Evolutionary conservation across 495 filamentous ascomycete species (phyloP), one percentile per base, ranked within the genome.

Genomic region (Amorphotheca resinae): DNA sequence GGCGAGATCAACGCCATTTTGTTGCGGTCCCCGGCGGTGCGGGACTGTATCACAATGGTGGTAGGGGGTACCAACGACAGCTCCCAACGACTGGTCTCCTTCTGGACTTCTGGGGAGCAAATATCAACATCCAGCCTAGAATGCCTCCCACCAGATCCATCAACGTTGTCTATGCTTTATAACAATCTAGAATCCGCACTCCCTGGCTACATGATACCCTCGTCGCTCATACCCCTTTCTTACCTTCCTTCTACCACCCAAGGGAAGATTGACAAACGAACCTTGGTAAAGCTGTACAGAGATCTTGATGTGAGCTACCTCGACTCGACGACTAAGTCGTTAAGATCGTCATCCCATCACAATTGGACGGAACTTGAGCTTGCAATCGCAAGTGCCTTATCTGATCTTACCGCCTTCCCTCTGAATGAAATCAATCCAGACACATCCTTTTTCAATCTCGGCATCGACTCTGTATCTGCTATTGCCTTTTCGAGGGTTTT

Each of bases 391-490:
- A 38, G 55, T 2, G 57, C 66, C 4, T 64, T 88, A 31, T 59
- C 60, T 1, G 38, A 68, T 33, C 59, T 80, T 28, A 60, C 73
- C 14, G 54, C 63, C 9, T 56, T 70, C 0, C 54, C 74, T 2
- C 34, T 61, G 1, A 35, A 49, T 3, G 57, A 59, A 1, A 61
- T 88, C 37, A 34, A 47, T 8, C 61, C 64, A 17, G 58, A 67
- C 22, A 73, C 60, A 0, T 76, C 69, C 1, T 75, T 79, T 33
- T 71, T 84, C 38, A 70, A 64, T 17, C 62, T 88, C 4, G 85
- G 85, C 0, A 57, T 93, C 16, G 84, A 93, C 56, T 89, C 84
- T 0, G 76, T 93, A n/a, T 80, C 77, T 21, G 83, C 81, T 0
- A 88, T 93, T 36, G 59, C 69, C 9, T 57, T 87, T 28, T 71